Percentiles rank a stretch among this genome's conserved stretches.
Evolutionary conservation across 2,329 filamentous ascomycete species (phyloP).

Genomic region (Monilinia laxa): DNA sequence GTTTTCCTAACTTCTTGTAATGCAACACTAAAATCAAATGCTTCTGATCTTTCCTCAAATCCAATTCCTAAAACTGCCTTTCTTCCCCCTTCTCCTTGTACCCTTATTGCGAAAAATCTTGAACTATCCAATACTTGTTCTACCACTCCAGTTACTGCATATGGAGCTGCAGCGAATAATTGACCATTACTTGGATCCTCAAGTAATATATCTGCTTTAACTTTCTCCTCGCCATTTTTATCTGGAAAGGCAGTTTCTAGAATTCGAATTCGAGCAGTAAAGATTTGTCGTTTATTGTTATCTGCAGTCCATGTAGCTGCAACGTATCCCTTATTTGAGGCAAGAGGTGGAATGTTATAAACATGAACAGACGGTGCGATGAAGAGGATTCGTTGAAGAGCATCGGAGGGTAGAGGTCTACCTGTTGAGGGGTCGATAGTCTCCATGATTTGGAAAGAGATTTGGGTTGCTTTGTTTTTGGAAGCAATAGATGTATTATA

Average conservation of each 20-base stretch:
- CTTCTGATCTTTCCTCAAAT: constrained; percentile 82
- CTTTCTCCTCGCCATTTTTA: constrained; percentile 48
- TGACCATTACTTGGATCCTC: constrained; percentile 72
- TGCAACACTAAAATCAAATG: constrained; percentile 81
- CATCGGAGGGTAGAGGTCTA: constrained; percentile 64
- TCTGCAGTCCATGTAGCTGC: constrained; percentile 75
- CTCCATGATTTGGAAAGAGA: constrained; percentile 32
- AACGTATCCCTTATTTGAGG: constrained; percentile 74
- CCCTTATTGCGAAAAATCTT: constrained; percentile 80
- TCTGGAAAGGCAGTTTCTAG: constrained; percentile 66
- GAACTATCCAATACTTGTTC: constrained; percentile 77
- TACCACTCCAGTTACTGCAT: constrained; percentile 63
- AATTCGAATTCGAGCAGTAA: constrained; percentile 77
- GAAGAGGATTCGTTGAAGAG: constrained; percentile 84
- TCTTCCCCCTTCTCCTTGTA: constrained; percentile 70
- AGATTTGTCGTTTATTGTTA: constrained; percentile 70
- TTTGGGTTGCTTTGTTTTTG: not conserved
- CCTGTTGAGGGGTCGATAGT: constrained; percentile 69
- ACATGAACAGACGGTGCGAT: constrained; percentile 73
- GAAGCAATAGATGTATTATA: too few relatives aligned
- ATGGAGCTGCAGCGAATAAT: constrained; percentile 82
- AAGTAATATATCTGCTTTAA: constrained; percentile 74
- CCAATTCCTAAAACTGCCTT: constrained; percentile 82
- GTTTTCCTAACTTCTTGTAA: constrained; percentile 75
- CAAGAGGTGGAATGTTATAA: constrained; percentile 81